phyloP scores from a whole-genome alignment of 2,329 filamentous ascomycete species.

The Chaetomiaceae sp. region DNA sequence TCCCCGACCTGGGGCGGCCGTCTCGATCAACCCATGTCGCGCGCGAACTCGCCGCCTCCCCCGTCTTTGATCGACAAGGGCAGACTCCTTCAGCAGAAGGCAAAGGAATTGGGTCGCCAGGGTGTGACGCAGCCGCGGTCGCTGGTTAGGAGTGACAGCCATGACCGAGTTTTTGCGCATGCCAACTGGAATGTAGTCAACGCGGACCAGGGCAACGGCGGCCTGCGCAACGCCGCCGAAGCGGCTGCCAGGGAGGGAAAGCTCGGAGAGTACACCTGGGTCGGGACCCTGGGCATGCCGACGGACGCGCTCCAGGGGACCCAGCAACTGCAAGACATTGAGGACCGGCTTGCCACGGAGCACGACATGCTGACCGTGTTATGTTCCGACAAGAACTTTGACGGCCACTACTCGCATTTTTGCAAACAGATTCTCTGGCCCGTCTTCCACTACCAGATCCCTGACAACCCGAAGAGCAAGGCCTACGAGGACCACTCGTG shows the following conservation, averaged over 20 bases:
- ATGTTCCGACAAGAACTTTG: slow-evolving; percentile 85
- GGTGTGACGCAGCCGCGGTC: slow-evolving; percentile 54
- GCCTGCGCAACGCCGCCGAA: slow-evolving; percentile 80
- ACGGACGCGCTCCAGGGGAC: slow-evolving; percentile 76
- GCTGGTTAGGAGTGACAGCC: slow-evolving; percentile 55
- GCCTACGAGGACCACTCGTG: slow-evolving; percentile 96
- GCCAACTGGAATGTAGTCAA: slow-evolving; percentile 79
- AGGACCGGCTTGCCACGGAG: slow-evolving; percentile 74
- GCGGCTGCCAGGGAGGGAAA: slow-evolving; percentile 67
- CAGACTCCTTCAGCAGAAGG: slow-evolving; percentile 50
- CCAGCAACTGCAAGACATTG: slow-evolving; percentile 75
- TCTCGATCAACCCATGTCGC: slow-evolving; percentile 73
- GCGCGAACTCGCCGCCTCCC: slow-evolving; percentile 69
- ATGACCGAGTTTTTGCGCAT: slow-evolving; percentile 67
- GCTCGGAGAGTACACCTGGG: slow-evolving; percentile 75
- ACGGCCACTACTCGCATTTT: slow-evolving; percentile 91
- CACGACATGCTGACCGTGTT: slow-evolving; percentile 80
- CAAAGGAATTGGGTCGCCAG: slow-evolving; percentile 52
- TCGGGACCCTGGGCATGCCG: slow-evolving; percentile 90
- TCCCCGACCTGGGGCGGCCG: slow-evolving; percentile 72
- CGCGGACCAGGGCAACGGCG: slow-evolving; percentile 88
- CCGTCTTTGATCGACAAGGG: slow-evolving; percentile 69
- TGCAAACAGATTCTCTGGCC: slow-evolving; percentile 98
- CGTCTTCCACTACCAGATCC: slow-evolving; percentile 96
- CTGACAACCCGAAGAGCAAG: slow-evolving; percentile 96